phyloP scores from a whole-genome alignment of 352 stramenopile species.

The Phytophthora sojae region DNA sequence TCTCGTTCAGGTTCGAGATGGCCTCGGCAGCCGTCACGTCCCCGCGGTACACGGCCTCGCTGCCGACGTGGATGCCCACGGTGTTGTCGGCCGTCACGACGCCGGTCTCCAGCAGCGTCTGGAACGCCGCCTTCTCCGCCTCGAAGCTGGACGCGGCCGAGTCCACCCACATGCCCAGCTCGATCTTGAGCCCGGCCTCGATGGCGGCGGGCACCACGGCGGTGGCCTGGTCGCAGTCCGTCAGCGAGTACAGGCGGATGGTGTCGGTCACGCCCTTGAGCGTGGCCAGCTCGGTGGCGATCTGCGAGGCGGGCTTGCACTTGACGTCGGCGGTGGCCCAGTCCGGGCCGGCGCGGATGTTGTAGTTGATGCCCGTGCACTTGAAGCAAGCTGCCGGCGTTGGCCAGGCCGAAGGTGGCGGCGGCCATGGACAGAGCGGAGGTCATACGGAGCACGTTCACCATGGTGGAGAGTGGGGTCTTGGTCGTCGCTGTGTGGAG shows the following conservation, averaged over 20 bases:
- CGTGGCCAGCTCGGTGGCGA: conserved; percentile 54
- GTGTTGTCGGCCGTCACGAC: conserved; percentile 52
- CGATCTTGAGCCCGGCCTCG: conserved; percentile 52
- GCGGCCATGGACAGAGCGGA: conserved; percentile 35
- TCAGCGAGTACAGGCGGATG: conserved; percentile 62
- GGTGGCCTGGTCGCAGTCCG: conserved; percentile 57
- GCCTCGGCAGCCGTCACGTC: conserved; percentile 52
- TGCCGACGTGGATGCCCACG: conserved; percentile 72
- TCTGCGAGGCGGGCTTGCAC: conserved; percentile 62
- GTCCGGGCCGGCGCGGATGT: conserved; percentile 67
- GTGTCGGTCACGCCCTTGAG: conserved; percentile 58
- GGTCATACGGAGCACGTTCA: conserved; percentile 43
- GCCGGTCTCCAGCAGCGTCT: conserved; percentile 50
- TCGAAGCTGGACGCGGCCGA: conserved; percentile 44
- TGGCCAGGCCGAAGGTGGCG: conserved; percentile 30
- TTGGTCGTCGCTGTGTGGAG: too few relatives aligned
- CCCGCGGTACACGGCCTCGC: conserved; percentile 69
- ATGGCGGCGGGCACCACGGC: conserved; percentile 51
- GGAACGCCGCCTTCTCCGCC: conserved; percentile 52
- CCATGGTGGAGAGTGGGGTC: conserved; percentile 30
- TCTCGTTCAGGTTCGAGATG: conserved; percentile 63
- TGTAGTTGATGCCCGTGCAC: conserved; percentile 78
- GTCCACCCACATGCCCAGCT: conserved; percentile 67
- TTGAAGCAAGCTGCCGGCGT: conserved; percentile 49
- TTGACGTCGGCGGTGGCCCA: conserved; percentile 53